Conservation (phyloP, 1,284 basidiomycete genomes). For the Abortiporus biennis region DNA sequence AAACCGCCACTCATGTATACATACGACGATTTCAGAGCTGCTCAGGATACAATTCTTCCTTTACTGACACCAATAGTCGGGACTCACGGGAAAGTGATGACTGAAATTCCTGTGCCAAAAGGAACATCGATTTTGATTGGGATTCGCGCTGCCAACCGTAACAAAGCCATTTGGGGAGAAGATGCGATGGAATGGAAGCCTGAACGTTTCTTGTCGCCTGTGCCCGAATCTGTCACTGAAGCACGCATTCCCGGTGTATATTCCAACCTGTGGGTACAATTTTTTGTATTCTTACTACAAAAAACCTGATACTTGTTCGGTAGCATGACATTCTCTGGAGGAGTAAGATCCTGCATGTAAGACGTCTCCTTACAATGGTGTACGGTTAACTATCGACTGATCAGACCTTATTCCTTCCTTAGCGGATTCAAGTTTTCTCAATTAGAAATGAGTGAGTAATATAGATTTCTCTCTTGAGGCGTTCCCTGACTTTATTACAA, state of each 20-base stretch:
- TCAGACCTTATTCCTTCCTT: background rate
- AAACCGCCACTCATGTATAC: background rate
- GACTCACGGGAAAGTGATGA: constrained; percentile 26
- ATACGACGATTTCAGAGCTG: constrained; percentile 12
- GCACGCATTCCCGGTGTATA: constrained; percentile 19
- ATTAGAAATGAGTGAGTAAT: background rate
- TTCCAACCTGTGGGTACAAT: constrained; percentile 17
- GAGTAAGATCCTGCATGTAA: constrained; percentile 24
- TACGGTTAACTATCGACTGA: background rate
- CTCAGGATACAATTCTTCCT: constrained; percentile 17
- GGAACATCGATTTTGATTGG: constrained; percentile 42
- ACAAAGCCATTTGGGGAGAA: constrained; percentile 45
- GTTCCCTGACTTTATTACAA: background rate
- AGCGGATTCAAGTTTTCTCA: background rate
- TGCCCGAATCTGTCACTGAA: constrained; percentile 13
- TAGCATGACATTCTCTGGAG: constrained; percentile 29
- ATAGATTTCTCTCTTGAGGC: background rate
- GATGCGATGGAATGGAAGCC: constrained; percentile 47
- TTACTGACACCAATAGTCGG: constrained; percentile 16
- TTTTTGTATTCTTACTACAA: background rate
- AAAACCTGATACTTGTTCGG: background rate
- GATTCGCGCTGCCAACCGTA: constrained; percentile 38
- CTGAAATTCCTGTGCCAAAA: constrained; percentile 35
- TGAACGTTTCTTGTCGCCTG: constrained; percentile 19
- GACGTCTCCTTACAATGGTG: background rate